phyloP scores from a whole-genome alignment of 441 rosid species.

The Arabidopsis lyrata region DNA sequence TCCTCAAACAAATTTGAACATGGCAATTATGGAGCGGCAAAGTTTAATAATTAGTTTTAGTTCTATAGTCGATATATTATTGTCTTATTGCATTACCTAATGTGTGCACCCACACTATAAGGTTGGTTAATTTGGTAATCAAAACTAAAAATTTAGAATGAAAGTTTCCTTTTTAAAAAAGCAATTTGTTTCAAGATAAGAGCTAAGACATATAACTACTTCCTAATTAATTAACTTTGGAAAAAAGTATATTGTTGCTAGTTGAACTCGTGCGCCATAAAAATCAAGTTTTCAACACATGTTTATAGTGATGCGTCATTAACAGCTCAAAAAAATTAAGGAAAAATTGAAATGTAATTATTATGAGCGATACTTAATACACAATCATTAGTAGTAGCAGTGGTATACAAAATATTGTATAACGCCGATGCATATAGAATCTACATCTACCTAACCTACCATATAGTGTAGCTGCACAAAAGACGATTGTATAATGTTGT shows the following conservation, averaged over 20 bases:
- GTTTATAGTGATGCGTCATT: background rate
- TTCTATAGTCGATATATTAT: background rate
- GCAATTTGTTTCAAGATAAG: background rate
- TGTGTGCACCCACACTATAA: background rate
- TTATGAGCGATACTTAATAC: background rate
- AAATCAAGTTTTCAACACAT: background rate
- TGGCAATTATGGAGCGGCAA: slow-evolving; percentile 34
- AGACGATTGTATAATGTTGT: background rate
- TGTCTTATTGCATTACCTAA: background rate
- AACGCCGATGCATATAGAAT: background rate
- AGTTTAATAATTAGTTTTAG: slow-evolving; percentile 14
- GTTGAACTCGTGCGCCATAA: slow-evolving; percentile 24
- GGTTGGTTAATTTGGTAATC: slow-evolving; percentile 19
- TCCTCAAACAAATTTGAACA: slow-evolving; percentile 18
- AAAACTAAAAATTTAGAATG: background rate
- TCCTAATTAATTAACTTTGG: background rate
- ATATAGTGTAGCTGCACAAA: slow-evolving; percentile 4
- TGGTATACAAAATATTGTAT: background rate
- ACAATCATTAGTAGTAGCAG: background rate
- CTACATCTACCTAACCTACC: slow-evolving; percentile 2
- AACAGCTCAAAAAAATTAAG: background rate
- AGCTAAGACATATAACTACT: slow-evolving; percentile 9
- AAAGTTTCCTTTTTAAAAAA: background rate
- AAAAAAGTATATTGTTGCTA: slow-evolving; percentile 3
- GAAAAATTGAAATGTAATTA: background rate